These are phyloP conservation scores for Coprinopsis cinerea DNA, from an alignment of 768 basidiomycete genomes.

Conservation along the genomic window DNA sequence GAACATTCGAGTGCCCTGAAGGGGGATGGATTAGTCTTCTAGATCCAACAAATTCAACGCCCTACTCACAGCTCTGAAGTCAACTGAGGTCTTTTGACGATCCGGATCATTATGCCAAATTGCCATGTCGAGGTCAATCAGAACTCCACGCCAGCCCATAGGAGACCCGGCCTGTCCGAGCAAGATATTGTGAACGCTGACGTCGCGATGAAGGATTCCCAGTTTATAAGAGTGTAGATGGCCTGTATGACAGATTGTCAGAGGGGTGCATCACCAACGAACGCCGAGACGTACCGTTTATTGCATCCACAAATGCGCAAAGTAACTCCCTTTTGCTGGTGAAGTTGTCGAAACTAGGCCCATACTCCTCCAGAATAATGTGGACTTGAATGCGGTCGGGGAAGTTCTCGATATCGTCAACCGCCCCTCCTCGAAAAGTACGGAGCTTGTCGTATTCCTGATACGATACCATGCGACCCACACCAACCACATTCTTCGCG, in stretches of 20 bases:
- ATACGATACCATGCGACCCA: background rate
- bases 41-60: background rate
- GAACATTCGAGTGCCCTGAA: slow-evolving; percentile 1
- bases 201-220: slow-evolving; percentile 13
- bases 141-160: slow-evolving; percentile 5
- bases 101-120: background rate
- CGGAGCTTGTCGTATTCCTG: background rate
- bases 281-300: background rate
- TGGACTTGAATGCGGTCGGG: background rate
- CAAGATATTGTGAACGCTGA: slow-evolving; percentile 12
- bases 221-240: slow-evolving; percentile 3
- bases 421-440: background rate
- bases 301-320: background rate
- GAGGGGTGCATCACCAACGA: background rate
- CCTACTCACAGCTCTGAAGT: background rate
- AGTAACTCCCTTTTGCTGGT: background rate
- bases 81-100: background rate
- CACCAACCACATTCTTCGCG: background rate
- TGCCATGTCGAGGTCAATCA: slow-evolving; percentile 15
- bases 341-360: background rate
- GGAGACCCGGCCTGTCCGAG: background rate
- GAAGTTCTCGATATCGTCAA: background rate
- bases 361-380: background rate
- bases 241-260: background rate
- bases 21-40: background rate